Evolutionary conservation across 2,329 filamentous ascomycete species (phyloP).

Genomic region (Fusarium staphyleae): DNA sequence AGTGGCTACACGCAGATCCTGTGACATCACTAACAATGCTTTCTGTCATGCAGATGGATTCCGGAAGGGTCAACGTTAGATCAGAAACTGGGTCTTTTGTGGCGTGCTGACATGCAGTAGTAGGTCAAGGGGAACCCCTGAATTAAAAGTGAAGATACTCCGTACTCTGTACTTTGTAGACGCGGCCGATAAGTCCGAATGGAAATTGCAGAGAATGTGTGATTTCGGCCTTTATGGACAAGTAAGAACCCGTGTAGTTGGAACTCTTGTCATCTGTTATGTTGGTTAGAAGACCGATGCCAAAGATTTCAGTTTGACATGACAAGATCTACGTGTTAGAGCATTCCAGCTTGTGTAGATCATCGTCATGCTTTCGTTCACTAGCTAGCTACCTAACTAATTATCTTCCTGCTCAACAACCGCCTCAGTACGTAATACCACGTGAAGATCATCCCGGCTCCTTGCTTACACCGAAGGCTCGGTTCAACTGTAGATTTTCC

Average conservation of each 20-base stretch:
- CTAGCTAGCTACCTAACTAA: no score
- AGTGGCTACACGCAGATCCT: fast-evolving
- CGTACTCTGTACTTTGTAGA: no score
- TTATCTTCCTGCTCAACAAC: no score
- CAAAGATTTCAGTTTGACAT: no score
- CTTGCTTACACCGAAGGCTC: conserved; percentile 1
- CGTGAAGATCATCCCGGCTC: neutral
- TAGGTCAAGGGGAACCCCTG: conserved; percentile 15
- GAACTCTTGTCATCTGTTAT: no score
- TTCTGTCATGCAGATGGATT: neutral
- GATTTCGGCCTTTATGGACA: no score
- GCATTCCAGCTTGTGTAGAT: no score
- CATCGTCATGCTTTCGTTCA: no score
- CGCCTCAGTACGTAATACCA: no score
- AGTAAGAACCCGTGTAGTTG: no score
- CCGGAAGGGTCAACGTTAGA: conserved; percentile 2
- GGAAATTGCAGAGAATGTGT: neutral
- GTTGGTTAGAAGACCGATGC: no score
- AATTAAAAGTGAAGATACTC: conserved; percentile 10
- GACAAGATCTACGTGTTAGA: no score
- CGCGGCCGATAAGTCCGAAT: conserved; percentile 8
- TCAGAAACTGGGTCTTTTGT: conserved; percentile 25
- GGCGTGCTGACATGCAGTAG: neutral
- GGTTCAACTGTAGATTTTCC: neutral
- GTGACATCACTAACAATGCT: neutral